phyloP scores from a whole-genome alignment of 768 basidiomycete species.

The Leccinellum albellum region DNA sequence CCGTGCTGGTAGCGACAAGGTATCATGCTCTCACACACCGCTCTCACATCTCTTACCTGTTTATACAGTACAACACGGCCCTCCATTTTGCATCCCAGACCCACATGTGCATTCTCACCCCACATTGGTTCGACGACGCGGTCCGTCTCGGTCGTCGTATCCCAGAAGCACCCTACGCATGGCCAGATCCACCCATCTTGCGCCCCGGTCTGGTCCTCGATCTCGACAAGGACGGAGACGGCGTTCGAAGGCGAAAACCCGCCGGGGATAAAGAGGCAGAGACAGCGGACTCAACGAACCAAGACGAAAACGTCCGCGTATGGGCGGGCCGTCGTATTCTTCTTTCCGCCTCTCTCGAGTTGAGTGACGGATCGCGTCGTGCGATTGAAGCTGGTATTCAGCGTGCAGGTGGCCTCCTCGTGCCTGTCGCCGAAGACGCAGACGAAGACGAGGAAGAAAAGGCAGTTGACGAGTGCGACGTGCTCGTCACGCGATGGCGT shows the following conservation, averaged over 20 bases:
- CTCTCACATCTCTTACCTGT: not conserved
- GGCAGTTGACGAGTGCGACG: constrained; percentile 53
- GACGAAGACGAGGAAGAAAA: constrained; percentile 28
- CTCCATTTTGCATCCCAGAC: constrained; percentile 58
- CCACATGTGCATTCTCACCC: constrained; percentile 67
- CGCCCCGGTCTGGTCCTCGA: constrained; percentile 22
- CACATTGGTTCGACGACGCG: constrained; percentile 90
- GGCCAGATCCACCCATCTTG: constrained; percentile 66
- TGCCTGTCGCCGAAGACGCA: constrained; percentile 50
- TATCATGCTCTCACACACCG: not conserved
- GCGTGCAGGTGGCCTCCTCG: constrained; percentile 53
- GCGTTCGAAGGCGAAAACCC: constrained; percentile 22
- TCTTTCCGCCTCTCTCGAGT: constrained; percentile 55
- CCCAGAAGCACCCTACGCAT: constrained; percentile 56
- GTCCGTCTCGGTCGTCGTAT: constrained; percentile 55
- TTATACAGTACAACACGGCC: constrained; percentile 38
- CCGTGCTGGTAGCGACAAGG: constrained; percentile 44
- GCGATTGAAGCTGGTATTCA: constrained; percentile 59
- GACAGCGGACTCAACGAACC: constrained; percentile 13
- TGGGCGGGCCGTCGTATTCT: constrained; percentile 63
- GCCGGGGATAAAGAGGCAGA: constrained; percentile 24
- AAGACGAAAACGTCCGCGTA: constrained; percentile 39
- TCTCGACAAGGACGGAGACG: constrained; percentile 15
- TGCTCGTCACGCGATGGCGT: constrained; percentile 69
- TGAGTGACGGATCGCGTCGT: constrained; percentile 44